These are phyloP conservation scores for Allium cepa DNA, from an alignment of 106 monocot genomes.

Conservation along the genomic window DNA sequence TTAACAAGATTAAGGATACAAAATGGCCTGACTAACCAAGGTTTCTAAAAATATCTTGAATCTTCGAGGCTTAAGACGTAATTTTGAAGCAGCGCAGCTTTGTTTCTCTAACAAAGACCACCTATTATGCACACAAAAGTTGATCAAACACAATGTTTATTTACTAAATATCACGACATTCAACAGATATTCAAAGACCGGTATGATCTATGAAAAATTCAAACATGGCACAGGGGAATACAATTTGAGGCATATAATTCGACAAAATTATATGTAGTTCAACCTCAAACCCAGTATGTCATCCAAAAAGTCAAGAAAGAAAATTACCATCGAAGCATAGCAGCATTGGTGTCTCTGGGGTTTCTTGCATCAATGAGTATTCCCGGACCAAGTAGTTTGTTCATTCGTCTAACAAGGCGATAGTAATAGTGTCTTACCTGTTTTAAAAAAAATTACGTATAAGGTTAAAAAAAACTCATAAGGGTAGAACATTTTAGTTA, in stretches of 20 bases:
- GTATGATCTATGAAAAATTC: no score
- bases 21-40: slow-evolving; percentile 41
- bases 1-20: background rate
- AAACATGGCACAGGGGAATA: no score
- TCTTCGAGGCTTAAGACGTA: slow-evolving; percentile 92
- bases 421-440: slow-evolving; percentile 99
- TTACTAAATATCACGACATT: background rate
- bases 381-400: slow-evolving; percentile 88
- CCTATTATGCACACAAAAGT: slow-evolving; percentile 35
- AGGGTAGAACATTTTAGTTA: no score
- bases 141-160: background rate
- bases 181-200: no score
- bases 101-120: slow-evolving; percentile 98
- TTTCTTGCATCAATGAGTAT: slow-evolving; percentile 92
- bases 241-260: no score
- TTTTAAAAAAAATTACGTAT: background rate
- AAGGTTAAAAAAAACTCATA: no score
- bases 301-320: background rate
- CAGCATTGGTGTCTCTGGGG: slow-evolving; percentile 94
- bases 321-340: slow-evolving; percentile 94
- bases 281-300: background rate
- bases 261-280: no score
- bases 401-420: slow-evolving; percentile 97
- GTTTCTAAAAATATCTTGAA: slow-evolving; percentile 96
- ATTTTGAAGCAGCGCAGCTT: slow-evolving; percentile 93